A percentile compares a stretch with the other conserved stretches of the same genome.
Conservation (phyloP, 2,329 filamentous ascomycete genomes). For the Curvularia lunata region DNA sequence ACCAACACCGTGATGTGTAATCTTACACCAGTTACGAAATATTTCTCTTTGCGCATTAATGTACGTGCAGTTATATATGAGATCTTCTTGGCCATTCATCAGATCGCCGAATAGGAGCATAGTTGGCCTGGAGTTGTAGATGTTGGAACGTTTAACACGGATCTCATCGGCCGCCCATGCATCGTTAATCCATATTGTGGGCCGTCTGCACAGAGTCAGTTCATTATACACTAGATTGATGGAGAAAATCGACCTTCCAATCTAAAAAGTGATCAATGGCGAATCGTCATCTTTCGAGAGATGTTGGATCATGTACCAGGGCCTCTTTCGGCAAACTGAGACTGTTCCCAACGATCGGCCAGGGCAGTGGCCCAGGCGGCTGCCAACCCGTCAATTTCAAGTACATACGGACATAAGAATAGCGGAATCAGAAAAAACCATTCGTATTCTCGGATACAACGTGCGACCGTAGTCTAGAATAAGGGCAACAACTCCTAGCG, state of each 20-base stretch:
- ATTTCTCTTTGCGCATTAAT: constrained; percentile 37
- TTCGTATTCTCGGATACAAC: constrained; percentile 56
- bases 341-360: constrained; percentile 63
- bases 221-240: no score
- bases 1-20: constrained; percentile 44
- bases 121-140: constrained; percentile 60
- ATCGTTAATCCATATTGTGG: constrained; percentile 53
- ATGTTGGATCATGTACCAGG: constrained; percentile 64
- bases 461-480: constrained; percentile 56
- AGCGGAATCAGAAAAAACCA: constrained; percentile 41
- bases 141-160: constrained; percentile 58
- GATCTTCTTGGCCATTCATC: constrained; percentile 41
- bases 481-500: constrained; percentile 21
- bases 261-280: constrained; percentile 63
- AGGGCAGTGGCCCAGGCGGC: constrained; percentile 62
- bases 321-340: constrained; percentile 61
- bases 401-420: no score
- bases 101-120: constrained; percentile 55
- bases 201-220: constrained; percentile 24
- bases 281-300: constrained; percentile 58
- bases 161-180: constrained; percentile 59
- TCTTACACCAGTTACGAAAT: constrained; percentile 40
- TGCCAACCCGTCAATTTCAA: constrained; percentile 25
- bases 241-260: constrained; percentile 36
- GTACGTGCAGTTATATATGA: constrained; percentile 44